A percentile compares a stretch with the other conserved stretches of the same genome.
Evolutionary conservation across 2,329 filamentous ascomycete species (phyloP).

Genomic region (Penicillium sp.): DNA sequence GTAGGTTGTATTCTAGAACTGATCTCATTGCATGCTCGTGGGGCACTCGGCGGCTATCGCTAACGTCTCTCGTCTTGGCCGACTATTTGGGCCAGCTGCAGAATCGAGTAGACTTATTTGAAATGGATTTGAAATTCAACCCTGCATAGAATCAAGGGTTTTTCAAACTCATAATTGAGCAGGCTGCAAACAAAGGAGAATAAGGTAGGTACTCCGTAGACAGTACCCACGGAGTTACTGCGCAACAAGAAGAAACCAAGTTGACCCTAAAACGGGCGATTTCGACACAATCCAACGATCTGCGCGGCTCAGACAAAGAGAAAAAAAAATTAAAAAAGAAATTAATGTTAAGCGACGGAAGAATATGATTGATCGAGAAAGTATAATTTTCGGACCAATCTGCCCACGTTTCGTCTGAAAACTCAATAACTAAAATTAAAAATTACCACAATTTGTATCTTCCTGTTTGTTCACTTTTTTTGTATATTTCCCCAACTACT

Average conservation of each 20-base stretch:
- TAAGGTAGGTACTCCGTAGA: no score
- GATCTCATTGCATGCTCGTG: slow-evolving; percentile 3
- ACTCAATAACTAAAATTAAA: background rate
- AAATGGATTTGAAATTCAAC: slow-evolving; percentile 5
- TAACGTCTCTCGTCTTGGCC: slow-evolving; percentile 5
- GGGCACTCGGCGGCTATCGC: slow-evolving; percentile 13
- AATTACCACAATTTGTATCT: background rate
- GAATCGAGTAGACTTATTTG: slow-evolving; percentile 2
- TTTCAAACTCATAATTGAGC: background rate
- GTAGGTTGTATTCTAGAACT: background rate
- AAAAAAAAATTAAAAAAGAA: slow-evolving; percentile 1
- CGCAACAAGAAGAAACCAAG: background rate
- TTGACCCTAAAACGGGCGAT: background rate
- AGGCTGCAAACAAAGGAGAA: background rate
- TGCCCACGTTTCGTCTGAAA: slow-evolving; percentile 2
- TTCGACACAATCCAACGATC: slow-evolving; percentile 11
- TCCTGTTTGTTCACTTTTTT: background rate
- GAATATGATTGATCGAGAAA: background rate
- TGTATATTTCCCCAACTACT: background rate
- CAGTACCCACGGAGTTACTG: no score
- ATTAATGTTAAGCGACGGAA: slow-evolving; percentile 2
- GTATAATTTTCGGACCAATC: slow-evolving; percentile 12
- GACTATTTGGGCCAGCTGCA: background rate
- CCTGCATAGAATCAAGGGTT: background rate
- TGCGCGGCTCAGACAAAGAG: slow-evolving; percentile 11